These are phyloP conservation scores for Cardamine resedifolia DNA, from an alignment of 345 rosid genomes.

Conservation along the genomic window DNA sequence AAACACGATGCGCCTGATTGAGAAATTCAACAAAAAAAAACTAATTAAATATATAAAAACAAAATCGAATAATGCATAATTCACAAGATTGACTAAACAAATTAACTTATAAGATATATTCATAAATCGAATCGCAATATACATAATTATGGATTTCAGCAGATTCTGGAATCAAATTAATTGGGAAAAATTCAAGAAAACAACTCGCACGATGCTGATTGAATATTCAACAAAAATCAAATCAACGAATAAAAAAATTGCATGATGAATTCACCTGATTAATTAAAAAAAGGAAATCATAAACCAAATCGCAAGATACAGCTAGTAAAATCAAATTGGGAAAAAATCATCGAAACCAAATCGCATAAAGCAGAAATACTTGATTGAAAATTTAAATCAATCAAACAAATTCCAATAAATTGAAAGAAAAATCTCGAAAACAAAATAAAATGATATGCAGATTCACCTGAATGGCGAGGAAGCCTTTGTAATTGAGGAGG, in stretches of 20 bases:
- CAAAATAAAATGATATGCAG: too few relatives aligned
- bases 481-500: slow-evolving; percentile 94
- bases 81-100: neutral
- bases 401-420: neutral
- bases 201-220: neutral
- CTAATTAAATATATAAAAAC: too few relatives aligned
- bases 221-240: neutral
- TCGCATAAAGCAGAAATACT: neutral
- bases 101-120: neutral
- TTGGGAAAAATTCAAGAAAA: neutral
- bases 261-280: neutral
- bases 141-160: neutral
- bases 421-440: too few relatives aligned
- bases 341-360: neutral
- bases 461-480: slow-evolving; percentile 85
- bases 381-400: neutral
- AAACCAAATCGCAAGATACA: neutral
- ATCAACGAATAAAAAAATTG: neutral
- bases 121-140: neutral
- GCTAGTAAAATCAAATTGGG: neutral
- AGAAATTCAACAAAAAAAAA: neutral
- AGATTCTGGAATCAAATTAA: neutral
- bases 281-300: neutral
- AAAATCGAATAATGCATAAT: neutral
- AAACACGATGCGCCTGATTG: slow-evolving; percentile 79